Evolutionary conservation across 1,139 yeast species (phyloP), one percentile per base, ranked within the genome.

Genomic region (Debaryomycetaceae sp.): DNA sequence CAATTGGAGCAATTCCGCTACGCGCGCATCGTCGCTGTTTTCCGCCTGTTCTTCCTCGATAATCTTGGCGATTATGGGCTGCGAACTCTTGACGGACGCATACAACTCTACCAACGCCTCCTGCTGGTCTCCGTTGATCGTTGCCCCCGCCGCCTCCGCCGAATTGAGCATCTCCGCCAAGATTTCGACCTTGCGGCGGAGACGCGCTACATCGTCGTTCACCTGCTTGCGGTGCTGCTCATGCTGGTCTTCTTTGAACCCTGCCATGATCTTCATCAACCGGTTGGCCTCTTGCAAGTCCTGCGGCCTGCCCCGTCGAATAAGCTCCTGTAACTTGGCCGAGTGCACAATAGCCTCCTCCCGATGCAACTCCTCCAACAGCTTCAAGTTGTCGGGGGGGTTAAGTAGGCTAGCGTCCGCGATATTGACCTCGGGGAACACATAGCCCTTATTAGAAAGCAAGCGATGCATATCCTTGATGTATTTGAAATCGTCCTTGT

Each of bases 181-280:
- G 32, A 92, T 65, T 41, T 83, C 94, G n/a, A 86, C 83, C 57
- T 90, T 90, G 35, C 95, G 73, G 44, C 76, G 77, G 46, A 90
- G 67, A 50, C 83, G 78, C 32, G 82, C 86, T 32, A 92, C 65
- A 47, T 92, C 98, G 40, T 81, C 86, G 25, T 77, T 75, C 25
- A 87, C 80, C 42, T 80, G 76, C 36, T 83, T 85, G 44, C 75
- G 75, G 41, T 85, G 81, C 41, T 69, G 72, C 37, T 73, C 73
- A 22, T 70, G 58, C 26, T 67, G 58, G 51, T 92, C 95, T 39
- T 83, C 92, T 54, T 80, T 80, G 60, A 83, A 90, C 3, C 99
- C 99, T 7, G 98, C 95, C 96, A 90, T 87, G 42, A 90, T 77
- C 51, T 87, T 86, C 98, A 90, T 92, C 51, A 90, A 68, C 43